These are phyloP conservation scores for Umbilicus rupestris DNA, from an alignment of 164 flowering plant species.

Conservation along the genomic window DNA sequence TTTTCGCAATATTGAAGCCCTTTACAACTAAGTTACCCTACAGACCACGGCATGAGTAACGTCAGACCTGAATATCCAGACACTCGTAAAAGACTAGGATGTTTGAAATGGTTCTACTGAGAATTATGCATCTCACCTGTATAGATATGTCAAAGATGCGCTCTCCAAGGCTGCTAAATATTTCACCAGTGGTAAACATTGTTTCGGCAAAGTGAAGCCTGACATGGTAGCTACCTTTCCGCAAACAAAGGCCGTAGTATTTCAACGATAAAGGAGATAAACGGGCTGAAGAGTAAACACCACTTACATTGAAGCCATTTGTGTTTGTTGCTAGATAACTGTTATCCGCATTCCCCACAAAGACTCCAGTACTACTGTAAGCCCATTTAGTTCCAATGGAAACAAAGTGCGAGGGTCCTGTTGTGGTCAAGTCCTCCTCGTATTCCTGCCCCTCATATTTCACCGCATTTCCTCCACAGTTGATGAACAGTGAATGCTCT, in stretches of 20 bases:
- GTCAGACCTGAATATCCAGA: background rate
- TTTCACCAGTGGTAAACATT: slow-evolving; percentile 36
- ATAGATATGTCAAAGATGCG: slow-evolving; percentile 73
- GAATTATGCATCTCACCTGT: slow-evolving; percentile 37
- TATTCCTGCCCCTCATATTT: slow-evolving; percentile 28
- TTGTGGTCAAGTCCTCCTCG: slow-evolving; percentile 29
- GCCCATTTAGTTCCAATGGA: slow-evolving; percentile 38
- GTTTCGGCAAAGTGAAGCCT: slow-evolving; percentile 84
- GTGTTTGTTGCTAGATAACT: slow-evolving; percentile 18
- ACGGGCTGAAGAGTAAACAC: slow-evolving; percentile 50
- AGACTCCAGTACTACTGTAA: slow-evolving; percentile 52
- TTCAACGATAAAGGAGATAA: slow-evolving; percentile 57
- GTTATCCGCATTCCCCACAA: slow-evolving; percentile 17
- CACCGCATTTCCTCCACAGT: slow-evolving; percentile 54
- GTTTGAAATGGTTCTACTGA: background rate
- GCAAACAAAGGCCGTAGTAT: slow-evolving; percentile 73
- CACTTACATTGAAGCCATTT: slow-evolving; percentile 16
- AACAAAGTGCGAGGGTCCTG: slow-evolving; percentile 35
- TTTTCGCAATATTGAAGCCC: slow-evolving; percentile 15
- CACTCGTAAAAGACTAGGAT: background rate
- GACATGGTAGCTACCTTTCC: slow-evolving; percentile 59
- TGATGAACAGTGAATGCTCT: slow-evolving; percentile 57
- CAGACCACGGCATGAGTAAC: background rate
- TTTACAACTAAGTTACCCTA: slow-evolving; percentile 8
- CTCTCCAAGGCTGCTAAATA: slow-evolving; percentile 45